A percentile compares a stretch with the other conserved stretches of the same genome.
These are phyloP conservation scores for Pythium dissotocum DNA, from an alignment of 352 stramenopile genomes.

Conservation along the genomic window DNA sequence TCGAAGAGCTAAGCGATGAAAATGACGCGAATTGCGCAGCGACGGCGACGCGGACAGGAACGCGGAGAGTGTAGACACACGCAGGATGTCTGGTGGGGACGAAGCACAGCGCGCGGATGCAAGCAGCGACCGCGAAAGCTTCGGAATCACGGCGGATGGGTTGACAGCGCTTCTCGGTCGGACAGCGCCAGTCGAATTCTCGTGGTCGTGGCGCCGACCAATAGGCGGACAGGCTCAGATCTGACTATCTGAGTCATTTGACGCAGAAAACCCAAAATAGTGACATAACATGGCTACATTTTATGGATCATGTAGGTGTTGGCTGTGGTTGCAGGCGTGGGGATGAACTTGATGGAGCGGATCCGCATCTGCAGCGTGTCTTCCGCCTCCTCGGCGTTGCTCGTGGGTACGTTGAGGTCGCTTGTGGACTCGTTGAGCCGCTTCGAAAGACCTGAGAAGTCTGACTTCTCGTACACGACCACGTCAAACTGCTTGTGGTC, in stretches of 20 bases:
- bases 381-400: background rate
- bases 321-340: background rate
- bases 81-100: background rate
- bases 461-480: slow-evolving; percentile 38
- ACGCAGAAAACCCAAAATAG: background rate
- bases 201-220: slow-evolving; percentile 19
- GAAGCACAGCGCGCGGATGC: background rate
- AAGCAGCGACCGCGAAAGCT: background rate
- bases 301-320: background rate
- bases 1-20: background rate
- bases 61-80: slow-evolving; percentile 9
- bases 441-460: slow-evolving; percentile 35
- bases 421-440: slow-evolving; percentile 39
- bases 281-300: slow-evolving; percentile 17
- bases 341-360: slow-evolving; percentile 12
- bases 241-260: slow-evolving; percentile 9
- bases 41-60: background rate
- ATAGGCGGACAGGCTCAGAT: slow-evolving; percentile 4
- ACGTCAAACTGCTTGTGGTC: slow-evolving; percentile 41
- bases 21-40: background rate
- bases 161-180: background rate
- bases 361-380: slow-evolving; percentile 8
- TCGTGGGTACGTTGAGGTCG: slow-evolving; percentile 17
- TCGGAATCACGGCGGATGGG: background rate
- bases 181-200: slow-evolving; percentile 12